These are phyloP conservation scores for Cetradonia linearis DNA, from an alignment of 495 filamentous ascomycete genomes.

Conservation along the genomic window DNA sequence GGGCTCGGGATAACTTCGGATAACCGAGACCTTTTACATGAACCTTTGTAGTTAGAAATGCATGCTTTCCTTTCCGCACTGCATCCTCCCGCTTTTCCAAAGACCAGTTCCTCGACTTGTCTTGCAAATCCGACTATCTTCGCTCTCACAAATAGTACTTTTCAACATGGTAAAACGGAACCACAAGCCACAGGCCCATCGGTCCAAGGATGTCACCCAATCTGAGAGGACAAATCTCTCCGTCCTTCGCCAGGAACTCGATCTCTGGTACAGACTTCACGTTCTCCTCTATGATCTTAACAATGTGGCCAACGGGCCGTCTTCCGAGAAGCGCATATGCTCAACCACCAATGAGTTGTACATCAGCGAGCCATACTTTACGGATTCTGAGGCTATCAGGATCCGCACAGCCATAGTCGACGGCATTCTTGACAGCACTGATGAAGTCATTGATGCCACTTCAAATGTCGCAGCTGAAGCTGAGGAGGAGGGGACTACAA, in stretches of 20 bases:
- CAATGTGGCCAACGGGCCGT: constrained; percentile 15
- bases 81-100: neutral
- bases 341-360: constrained; percentile 28
- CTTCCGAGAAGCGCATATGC: constrained; percentile 22
- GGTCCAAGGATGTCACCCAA: neutral
- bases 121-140: neutral
- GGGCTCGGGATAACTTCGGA: too few relatives aligned
- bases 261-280: constrained; percentile 17
- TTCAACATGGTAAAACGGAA: neutral
- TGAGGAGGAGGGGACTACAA: neutral
- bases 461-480: constrained; percentile 5
- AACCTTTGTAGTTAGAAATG: too few relatives aligned
- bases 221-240: neutral
- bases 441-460: neutral
- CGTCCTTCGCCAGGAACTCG: constrained; percentile 6
- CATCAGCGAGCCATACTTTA: constrained; percentile 29
- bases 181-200: neutral
- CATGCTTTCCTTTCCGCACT: neutral
- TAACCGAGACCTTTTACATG: too few relatives aligned
- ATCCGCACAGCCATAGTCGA: constrained; percentile 19
- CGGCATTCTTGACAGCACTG: neutral
- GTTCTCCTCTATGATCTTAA: constrained; percentile 21
- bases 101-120: neutral
- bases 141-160: neutral
- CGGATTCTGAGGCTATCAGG: constrained; percentile 21